Base-by-base conservation (phyloP, 164 flowering plant genomes). In the Euptelea pleiosperma region DNA sequence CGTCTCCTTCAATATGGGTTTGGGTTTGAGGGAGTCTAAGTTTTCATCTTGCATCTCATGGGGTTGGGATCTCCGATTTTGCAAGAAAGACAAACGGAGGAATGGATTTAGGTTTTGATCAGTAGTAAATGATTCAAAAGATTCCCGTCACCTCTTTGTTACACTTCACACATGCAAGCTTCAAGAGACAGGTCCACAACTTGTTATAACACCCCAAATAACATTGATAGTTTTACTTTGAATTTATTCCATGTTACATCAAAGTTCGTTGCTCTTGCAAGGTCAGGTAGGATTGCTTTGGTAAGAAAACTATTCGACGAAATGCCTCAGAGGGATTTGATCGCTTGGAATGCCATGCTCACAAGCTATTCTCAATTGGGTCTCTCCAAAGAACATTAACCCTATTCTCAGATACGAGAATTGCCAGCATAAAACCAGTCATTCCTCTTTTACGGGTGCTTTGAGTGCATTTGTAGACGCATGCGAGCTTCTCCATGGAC, bases 271-370 rank as follows among this genome's bases (percentile, higher is more conserved):
- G 41, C 63, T 21, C 62, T 76, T 0, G 70, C 77, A 3, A 71
- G 60, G 64, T 52, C 69, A 1, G 84, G 88, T 35, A 58, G 50
- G 36, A 57, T 79, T 0, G 46, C 35, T 6, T n/a, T 9, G 0
- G 89, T 87, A 14, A 72, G 84, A 39, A 68, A 73, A 33, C 49
- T 82, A 78, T 87, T 87, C 73, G 89, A 87, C 14, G 76, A 77
- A 80, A 74, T 83, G 83, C 76, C 80, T 37, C 66, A 73, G 29
- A 77, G 73, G 64, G 93, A 84, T 44, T 14, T 67, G 6, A 43
- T 75, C 2, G 52, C 83, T 61, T 84, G 85, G 83, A 86, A 84
- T 40, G 79, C 88, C 2, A 82, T 82, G 84, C 67, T 85, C 8
- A 60, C 75, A 19, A 41, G 78, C 45, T 85, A 85, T 71, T 62